Evolutionary conservation across 306 rosid genomes (phyloP), one percentile per base, ranked within the genome.

Genomic region (Comarum palustre): DNA sequence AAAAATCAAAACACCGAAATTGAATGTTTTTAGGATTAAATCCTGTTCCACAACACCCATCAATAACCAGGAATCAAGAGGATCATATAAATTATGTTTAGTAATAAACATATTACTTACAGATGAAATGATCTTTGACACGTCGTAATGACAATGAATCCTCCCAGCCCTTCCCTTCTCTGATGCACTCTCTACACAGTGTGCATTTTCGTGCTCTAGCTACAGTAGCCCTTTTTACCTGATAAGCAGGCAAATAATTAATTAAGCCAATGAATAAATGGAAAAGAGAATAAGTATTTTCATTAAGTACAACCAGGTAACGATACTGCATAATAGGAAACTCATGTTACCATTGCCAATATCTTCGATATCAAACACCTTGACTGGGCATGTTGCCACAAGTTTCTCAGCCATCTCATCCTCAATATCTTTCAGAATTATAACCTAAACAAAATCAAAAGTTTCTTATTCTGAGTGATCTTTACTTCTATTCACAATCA

Each of bases 321-420:
- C 3, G 29, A 7, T 45, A 57, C 59, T 34, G 27, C 22, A 78
- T 50, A 62, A 51, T 68, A 66, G 69, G 59, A 68, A 48, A 31
- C 69, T 61, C 31, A 75, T 38, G 41, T 78, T 75, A 94, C 98
- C 98, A 15, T 86, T 75, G 80, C 88, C 96, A 80, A 91, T 73
- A 71, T 94, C 98, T 87, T 94, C 98, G 68, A 94, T 91, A 83
- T 91, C 98, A 75, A 91, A 89, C 39, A 94, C 96, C 25, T 82
- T 77, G 68, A 77, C 89, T 39, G 96, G 96, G 73, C 98, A 94
- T 62, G 85, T 91, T 8, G 74, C 73, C 75, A 76, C 75, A 55
- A 94, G 89, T 76, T 88, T 87, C 72, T 84, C 96, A 9, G 98
- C 98, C 41, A 72, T 45, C 75, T 91, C 86, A 58, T 80, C 89